A percentile compares a stretch with the other conserved stretches of the same genome.
Conservation (phyloP, 2,329 filamentous ascomycete species). For the Thelonectria blattea region DNA sequence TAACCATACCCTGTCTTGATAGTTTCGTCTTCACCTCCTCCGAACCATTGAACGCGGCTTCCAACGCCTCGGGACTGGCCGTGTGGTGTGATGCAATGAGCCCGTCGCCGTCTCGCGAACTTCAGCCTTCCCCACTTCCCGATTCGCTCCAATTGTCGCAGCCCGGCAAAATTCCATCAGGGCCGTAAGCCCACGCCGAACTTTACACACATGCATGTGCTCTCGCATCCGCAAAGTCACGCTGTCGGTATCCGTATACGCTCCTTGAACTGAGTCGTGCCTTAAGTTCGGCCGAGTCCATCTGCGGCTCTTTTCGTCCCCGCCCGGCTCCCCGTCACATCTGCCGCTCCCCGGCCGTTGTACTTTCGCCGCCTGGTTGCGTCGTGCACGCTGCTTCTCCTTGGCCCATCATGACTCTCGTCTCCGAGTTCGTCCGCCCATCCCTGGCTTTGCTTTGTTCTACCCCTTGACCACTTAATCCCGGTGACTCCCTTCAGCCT, state of each 20-base stretch:
- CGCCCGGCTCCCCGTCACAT: conserved; percentile 5
- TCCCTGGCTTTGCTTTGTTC: conserved; percentile 15
- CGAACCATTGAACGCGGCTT: background rate
- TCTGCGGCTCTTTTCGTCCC: conserved; percentile 22
- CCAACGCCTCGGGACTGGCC: conserved; percentile 22
- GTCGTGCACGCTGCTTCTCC: conserved; percentile 22
- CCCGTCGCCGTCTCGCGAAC: background rate
- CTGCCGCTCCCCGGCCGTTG: conserved; percentile 16
- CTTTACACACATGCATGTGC: conserved; percentile 9
- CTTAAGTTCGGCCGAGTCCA: conserved; percentile 14
- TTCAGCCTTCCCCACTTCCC: conserved; percentile 32
- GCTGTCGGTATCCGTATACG: conserved; percentile 3
- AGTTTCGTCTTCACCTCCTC: too few species aligned
- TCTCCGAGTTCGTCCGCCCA: conserved; percentile 40
- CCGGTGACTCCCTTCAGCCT: conserved; percentile 11
- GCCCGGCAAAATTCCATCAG: background rate
- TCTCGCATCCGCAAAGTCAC: conserved; percentile 18
- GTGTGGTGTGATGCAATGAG: conserved; percentile 33
- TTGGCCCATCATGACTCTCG: conserved; percentile 36
- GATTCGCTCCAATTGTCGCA: conserved; percentile 25
- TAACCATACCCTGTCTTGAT: conserved; percentile 1
- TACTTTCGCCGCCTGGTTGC: conserved; percentile 12
- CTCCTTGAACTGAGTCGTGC: conserved; percentile 8
- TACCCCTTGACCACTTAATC: background rate
- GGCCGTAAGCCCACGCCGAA: conserved; percentile 1